Evolutionary conservation across 305 asterid species (phyloP).

Genomic region (Fraxinus dipetala): DNA sequence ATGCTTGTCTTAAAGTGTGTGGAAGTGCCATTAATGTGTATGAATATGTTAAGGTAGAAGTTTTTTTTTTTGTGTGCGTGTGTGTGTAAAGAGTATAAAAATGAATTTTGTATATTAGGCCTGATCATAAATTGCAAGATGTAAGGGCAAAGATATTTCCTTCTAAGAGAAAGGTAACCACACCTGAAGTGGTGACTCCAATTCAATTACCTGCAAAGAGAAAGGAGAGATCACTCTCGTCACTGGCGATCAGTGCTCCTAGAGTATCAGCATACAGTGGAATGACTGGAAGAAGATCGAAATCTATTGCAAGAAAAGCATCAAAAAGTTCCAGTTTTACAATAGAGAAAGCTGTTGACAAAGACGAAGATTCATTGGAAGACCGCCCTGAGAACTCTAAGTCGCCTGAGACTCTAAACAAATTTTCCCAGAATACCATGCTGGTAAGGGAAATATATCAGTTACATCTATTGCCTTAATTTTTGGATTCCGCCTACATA

Average conservation of each 20-base stretch:
- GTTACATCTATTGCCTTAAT: conserved; percentile 6
- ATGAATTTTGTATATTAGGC: conserved; percentile 49
- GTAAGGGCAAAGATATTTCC: conserved; percentile 89
- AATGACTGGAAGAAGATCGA: conserved; percentile 89
- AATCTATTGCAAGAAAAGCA: conserved; percentile 74
- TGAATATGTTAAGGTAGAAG: neutral
- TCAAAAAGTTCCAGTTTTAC: conserved; percentile 70
- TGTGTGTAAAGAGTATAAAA: neutral
- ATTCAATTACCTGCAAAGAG: conserved; percentile 75
- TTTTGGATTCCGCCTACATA: neutral
- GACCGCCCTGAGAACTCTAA: conserved; percentile 72
- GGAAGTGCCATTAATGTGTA: neutral
- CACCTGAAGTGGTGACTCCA: conserved; percentile 66
- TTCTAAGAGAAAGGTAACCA: conserved; percentile 67
- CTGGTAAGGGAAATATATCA: conserved; percentile 52
- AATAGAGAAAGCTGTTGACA: conserved; percentile 65
- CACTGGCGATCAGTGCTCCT: conserved; percentile 91
- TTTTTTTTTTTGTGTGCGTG: neutral
- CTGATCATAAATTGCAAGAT: conserved; percentile 88
- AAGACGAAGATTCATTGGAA: conserved; percentile 61
- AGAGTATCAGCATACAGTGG: conserved; percentile 81
- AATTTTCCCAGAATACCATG: conserved; percentile 51
- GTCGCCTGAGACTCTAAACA: conserved; percentile 67
- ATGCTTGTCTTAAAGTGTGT: conserved; percentile 5
- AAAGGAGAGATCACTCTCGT: conserved; percentile 94